Evolutionary conservation across 148 eudicot genomes (phyloP).

Genomic region (Silene uniflora): DNA sequence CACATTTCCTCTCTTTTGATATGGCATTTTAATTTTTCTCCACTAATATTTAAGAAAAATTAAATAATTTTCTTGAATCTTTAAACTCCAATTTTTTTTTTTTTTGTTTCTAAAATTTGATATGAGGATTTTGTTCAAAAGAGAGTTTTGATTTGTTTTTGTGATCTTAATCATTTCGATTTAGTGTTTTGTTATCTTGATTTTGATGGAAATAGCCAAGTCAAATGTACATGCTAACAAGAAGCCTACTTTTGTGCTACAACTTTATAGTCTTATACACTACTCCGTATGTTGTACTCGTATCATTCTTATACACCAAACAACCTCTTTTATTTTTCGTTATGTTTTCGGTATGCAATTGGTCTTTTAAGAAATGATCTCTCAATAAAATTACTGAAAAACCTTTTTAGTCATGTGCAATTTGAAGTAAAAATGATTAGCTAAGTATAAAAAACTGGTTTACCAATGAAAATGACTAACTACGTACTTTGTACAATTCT

Average conservation of each 20-base stretch:
- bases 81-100: not conserved
- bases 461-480: too few species aligned
- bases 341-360: too few species aligned
- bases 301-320: too few species aligned
- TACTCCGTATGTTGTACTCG: too few species aligned
- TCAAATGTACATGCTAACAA: conserved; percentile 25
- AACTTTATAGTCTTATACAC: too few species aligned
- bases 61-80: not conserved
- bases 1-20: conserved; percentile 29
- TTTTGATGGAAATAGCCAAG: conserved; percentile 18
- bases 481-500: too few species aligned
- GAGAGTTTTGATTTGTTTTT: not conserved
- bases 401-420: too few species aligned
- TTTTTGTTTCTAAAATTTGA: not conserved
- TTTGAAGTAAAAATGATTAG: too few species aligned
- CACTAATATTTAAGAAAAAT: not conserved
- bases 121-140: not conserved
- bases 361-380: too few species aligned
- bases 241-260: conserved; percentile 23
- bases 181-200: not conserved
- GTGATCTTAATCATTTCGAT: not conserved
- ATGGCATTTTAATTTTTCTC: conserved; percentile 17
- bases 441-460: too few species aligned
- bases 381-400: too few species aligned
- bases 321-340: too few species aligned